Conservation (phyloP, 164 flowering plant genomes). For the Umbellularia californica region DNA sequence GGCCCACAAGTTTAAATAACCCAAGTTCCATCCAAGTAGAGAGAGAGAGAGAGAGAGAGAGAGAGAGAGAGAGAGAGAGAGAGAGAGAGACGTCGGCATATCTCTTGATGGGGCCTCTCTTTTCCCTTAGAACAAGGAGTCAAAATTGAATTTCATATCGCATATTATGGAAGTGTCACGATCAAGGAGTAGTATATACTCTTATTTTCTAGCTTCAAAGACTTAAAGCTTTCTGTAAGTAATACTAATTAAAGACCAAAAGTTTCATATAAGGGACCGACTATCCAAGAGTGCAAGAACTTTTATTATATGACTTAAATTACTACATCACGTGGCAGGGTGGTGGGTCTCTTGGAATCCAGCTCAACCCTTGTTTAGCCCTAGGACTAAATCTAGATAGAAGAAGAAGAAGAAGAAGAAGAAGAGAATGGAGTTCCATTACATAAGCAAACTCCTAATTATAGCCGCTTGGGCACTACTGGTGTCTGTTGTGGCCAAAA, state of each 20-base stretch:
- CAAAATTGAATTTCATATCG: neutral
- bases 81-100: neutral
- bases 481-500: constrained; percentile 51
- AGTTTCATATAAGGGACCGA: neutral
- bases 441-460: constrained; percentile 58
- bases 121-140: neutral
- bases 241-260: neutral
- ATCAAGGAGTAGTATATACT: neutral
- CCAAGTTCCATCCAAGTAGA: neutral
- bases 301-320: constrained; percentile 4
- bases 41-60: neutral
- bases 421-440: constrained; percentile 9
- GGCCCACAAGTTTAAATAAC: neutral
- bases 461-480: constrained; percentile 64
- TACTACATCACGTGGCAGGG: neutral
- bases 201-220: neutral
- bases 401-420: neutral
- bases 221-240: neutral
- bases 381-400: neutral
- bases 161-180: neutral
- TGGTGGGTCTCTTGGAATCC: neutral
- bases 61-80: neutral
- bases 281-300: neutral
- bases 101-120: neutral
- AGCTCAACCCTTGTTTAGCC: neutral